These are phyloP conservation scores for Pyricularia pennisetigena DNA, from an alignment of 2,329 filamentous ascomycete genomes.

Conservation along the genomic window DNA sequence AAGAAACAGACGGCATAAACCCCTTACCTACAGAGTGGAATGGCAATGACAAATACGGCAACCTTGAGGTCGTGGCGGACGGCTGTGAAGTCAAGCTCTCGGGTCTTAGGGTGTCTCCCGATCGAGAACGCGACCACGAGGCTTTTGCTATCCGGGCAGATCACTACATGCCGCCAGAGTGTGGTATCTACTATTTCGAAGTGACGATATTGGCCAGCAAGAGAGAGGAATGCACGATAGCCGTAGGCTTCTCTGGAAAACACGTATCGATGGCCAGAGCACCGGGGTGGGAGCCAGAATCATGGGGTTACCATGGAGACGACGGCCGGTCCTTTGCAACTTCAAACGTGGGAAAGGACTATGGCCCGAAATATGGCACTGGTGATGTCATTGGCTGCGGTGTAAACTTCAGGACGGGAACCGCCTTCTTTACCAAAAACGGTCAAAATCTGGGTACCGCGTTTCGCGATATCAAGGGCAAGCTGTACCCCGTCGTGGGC, in stretches of 20 bases:
- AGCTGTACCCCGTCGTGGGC: conserved; percentile 58
- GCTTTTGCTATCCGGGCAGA: conserved; percentile 76
- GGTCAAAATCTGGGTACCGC: conserved; percentile 49
- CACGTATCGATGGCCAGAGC: conserved; percentile 42
- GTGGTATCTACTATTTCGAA: conserved; percentile 93
- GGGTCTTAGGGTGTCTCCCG: conserved; percentile 32
- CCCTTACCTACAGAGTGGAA: conserved; percentile 79
- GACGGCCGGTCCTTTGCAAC: conserved; percentile 53
- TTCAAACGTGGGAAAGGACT: conserved; percentile 45
- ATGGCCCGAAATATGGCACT: conserved; percentile 44
- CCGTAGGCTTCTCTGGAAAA: conserved; percentile 51
- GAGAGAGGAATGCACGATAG: conserved; percentile 51
- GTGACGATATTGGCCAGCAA: conserved; percentile 41
- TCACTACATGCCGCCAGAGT: conserved; percentile 77
- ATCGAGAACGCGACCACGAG: conserved; percentile 51
- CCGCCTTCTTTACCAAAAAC: conserved; percentile 62
- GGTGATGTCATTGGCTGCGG: conserved; percentile 55
- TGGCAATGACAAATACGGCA: conserved; percentile 61
- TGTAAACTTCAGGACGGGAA: conserved; percentile 53
- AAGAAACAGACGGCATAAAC: conserved; percentile 49
- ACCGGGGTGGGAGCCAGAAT: conserved; percentile 58
- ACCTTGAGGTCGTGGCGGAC: conserved; percentile 62
- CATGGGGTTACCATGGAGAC: conserved; percentile 61
- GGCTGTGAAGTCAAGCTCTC: conserved; percentile 59
- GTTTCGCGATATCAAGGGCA: conserved; percentile 52